phyloP scores from a whole-genome alignment of 768 basidiomycete genomes.

The Sporobolomyces pararoseus region DNA sequence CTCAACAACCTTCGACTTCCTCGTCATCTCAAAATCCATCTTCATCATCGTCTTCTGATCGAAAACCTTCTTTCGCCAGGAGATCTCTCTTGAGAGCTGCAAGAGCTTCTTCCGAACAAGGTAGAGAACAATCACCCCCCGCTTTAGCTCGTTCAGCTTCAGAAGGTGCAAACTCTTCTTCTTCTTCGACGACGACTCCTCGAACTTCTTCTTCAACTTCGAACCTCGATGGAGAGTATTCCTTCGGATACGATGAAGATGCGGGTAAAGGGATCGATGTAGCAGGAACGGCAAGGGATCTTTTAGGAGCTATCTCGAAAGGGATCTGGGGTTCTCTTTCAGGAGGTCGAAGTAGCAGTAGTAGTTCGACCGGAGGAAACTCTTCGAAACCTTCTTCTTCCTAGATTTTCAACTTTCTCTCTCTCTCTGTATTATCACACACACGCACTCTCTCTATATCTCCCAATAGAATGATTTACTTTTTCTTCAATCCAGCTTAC shows the following conservation, averaged over 20 bases:
- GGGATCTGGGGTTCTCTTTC: conserved; percentile 32
- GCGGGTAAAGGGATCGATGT: conserved; percentile 31
- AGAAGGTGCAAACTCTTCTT: background rate
- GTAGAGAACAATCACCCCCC: conserved; percentile 15
- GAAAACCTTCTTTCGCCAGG: conserved; percentile 28
- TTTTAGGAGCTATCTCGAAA: conserved; percentile 36
- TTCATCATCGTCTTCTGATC: background rate
- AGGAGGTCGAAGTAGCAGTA: conserved; percentile 11
- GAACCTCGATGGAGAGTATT: conserved; percentile 7
- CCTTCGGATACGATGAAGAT: conserved; percentile 24
- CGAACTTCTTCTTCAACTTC: background rate
- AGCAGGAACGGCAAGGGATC: conserved; percentile 35
- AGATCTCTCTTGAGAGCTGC: conserved; percentile 35
- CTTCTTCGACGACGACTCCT: too few species aligned
- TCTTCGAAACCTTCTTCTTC: too few species aligned
- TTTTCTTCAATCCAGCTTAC: too few species aligned
- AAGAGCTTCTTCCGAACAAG: conserved; percentile 14
- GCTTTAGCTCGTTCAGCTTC: conserved; percentile 3
- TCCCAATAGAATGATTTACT: background rate
- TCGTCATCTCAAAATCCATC: background rate
- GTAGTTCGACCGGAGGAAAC: too few species aligned
- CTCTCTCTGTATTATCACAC: background rate
- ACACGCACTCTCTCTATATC: background rate
- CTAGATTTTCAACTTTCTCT: background rate
- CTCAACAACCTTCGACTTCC: background rate